Conservation (phyloP, 2,329 filamentous ascomycete genomes). For the Cryphonectria parasitica region DNA sequence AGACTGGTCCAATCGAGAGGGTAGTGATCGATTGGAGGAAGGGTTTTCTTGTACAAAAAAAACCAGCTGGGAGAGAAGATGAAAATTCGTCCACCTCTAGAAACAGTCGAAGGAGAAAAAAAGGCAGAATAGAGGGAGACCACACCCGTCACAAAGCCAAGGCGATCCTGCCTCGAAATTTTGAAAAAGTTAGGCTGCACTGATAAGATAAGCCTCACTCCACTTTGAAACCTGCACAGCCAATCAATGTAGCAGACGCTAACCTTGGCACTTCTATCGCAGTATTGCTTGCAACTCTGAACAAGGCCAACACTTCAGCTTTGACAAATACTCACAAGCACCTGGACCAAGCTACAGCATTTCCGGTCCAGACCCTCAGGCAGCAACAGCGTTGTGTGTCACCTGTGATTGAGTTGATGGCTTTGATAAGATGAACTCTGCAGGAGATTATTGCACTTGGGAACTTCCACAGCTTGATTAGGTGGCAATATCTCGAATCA, state of each 20-base stretch:
- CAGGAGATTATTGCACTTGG: neutral
- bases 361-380: neutral
- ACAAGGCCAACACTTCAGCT: neutral
- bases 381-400: neutral
- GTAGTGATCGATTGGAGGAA: neutral
- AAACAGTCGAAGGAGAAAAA: neutral
- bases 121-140: neutral
- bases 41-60: slow-evolving; percentile 17
- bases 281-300: neutral
- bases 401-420: neutral
- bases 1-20: slow-evolving; percentile 3
- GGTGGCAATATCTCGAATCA: neutral
- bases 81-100: slow-evolving; percentile 12
- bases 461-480: neutral
- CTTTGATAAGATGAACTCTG: neutral
- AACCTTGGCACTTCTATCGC: neutral
- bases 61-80: slow-evolving; percentile 3
- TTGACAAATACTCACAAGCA: neutral
- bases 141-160: slow-evolving; percentile 7
- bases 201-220: slow-evolving; percentile 22
- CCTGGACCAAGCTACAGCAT: neutral
- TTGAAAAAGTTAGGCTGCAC: slow-evolving; percentile 28
- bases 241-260: slow-evolving; percentile 2
- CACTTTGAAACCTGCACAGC: neutral
- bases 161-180: slow-evolving; percentile 26